Base-by-base conservation (phyloP, 257 asterid species). In the Fraxinus anomala region DNA sequence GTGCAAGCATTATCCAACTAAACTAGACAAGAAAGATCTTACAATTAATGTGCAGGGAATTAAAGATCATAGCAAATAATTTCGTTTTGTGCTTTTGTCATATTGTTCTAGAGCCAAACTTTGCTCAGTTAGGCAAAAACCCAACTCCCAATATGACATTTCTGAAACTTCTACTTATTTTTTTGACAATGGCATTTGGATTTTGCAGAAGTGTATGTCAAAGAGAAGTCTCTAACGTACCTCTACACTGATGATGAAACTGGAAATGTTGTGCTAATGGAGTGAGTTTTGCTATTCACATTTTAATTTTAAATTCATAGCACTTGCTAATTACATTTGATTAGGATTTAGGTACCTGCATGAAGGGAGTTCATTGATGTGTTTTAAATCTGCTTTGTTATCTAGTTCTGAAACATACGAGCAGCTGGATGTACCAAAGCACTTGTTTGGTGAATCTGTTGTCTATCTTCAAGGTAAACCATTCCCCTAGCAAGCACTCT, bases 231-330 rank as follows among this genome's bases (percentile, higher is more conserved):
- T 87, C 85, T 81, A 17, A 77, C 83, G 5, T 93, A 95, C 86
- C 94, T 92, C 70, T 95, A 91, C 84, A 90, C 97, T 4, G 98
- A 95, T 76, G 98, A 93, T 73, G 98, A 92, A 76, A 85, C 87
- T 47, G 97, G 92, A 83, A 86, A 86, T 75, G 81, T 92, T 76
- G 94, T 96, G 70, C 85, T 96, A 75, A 90, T 93, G 92, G 97
- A 96, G 99, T 93, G 87, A 93, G 98, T 89, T 72, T 23, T 76
- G 33, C 70, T 67, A 4, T 36, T 0, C 39, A 36, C 8, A 5
- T 36, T 36, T 77, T 61, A 10, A 40, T 14, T 68, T 77, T 81
- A 54, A 67, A 42, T 36, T 28, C 6, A 36, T 34, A 37, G 67
- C 68, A 23, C 26, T 1, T 72, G 73, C 39, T 72, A 39, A 68